Percentiles rank a stretch among this genome's conserved stretches.
These are phyloP conservation scores for Didymella sp. DNA, from an alignment of 2,329 filamentous ascomycete species.

Conservation along the genomic window DNA sequence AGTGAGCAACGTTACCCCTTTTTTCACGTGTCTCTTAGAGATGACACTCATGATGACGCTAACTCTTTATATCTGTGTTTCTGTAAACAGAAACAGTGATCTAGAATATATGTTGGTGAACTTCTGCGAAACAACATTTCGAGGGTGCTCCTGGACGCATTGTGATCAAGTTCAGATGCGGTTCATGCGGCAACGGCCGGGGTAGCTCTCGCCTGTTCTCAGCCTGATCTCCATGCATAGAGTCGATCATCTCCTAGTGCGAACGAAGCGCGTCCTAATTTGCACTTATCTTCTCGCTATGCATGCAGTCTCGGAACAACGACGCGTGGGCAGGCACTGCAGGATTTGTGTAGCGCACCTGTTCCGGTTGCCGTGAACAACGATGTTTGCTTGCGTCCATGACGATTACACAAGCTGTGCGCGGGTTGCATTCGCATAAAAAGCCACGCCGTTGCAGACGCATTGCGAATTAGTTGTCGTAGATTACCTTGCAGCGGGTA, in stretches of 20 bases:
- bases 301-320: slow-evolving; percentile 20
- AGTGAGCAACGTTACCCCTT: slow-evolving; percentile 5
- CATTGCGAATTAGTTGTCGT: slow-evolving; percentile 15
- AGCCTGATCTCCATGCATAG: slow-evolving; percentile 20
- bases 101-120: slow-evolving; percentile 6
- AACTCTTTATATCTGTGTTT: slow-evolving; percentile 5
- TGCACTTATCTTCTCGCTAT: slow-evolving; percentile 20
- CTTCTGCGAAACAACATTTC: slow-evolving; percentile 22
- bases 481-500: slow-evolving; percentile 15
- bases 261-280: slow-evolving; percentile 16
- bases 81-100: slow-evolving; percentile 4
- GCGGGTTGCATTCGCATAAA: slow-evolving; percentile 7
- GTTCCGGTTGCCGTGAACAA: slow-evolving; percentile 12
- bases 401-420: slow-evolving; percentile 11
- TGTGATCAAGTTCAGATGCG: slow-evolving; percentile 15
- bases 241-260: slow-evolving; percentile 26
- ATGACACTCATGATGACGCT: slow-evolving; percentile 11
- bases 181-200: slow-evolving; percentile 19
- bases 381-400: slow-evolving; percentile 15
- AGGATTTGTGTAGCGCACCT: slow-evolving; percentile 2
- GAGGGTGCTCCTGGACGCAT: slow-evolving; percentile 22
- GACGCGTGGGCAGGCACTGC: slow-evolving; percentile 8
- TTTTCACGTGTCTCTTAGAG: background rate
- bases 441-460: slow-evolving; percentile 6
- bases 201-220: slow-evolving; percentile 13